These are phyloP conservation scores for Colletotrichum zoysiae DNA, from an alignment of 2,329 filamentous ascomycete species.

Conservation along the genomic window DNA sequence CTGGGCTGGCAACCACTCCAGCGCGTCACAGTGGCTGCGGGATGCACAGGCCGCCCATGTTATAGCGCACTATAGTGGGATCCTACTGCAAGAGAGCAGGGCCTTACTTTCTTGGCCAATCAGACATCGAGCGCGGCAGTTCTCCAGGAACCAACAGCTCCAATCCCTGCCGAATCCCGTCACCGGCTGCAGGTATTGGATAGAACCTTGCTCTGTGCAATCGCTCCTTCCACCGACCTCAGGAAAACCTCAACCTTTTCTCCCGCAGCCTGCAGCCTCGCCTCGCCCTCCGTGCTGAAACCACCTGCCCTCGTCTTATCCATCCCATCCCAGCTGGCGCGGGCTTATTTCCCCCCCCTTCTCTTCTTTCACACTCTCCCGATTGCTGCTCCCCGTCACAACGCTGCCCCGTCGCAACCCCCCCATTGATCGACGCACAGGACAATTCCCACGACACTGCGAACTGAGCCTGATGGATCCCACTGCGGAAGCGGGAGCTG, in stretches of 20 bases:
- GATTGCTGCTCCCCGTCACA: conserved; percentile 7
- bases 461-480: conserved; percentile 33
- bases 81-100: background rate
- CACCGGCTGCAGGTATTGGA: conserved; percentile 40
- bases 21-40: conserved; percentile 11
- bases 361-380: background rate
- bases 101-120: conserved; percentile 19
- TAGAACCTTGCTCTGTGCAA: conserved; percentile 31
- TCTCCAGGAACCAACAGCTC: conserved; percentile 40
- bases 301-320: conserved; percentile 31
- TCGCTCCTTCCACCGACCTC: conserved; percentile 31
- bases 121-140: conserved; percentile 26
- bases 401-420: background rate
- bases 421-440: conserved; percentile 3
- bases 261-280: conserved; percentile 33
- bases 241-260: conserved; percentile 36
- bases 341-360: conserved; percentile 18
- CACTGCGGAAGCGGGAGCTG: conserved; percentile 31
- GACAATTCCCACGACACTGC: conserved; percentile 6
- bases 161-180: conserved; percentile 42
- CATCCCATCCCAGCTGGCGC: conserved; percentile 32
- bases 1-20: background rate
- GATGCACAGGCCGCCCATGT: conserved; percentile 16
- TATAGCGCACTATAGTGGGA: conserved; percentile 30
- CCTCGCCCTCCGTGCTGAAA: conserved; percentile 35